Evolutionary conservation across 345 rosid species (phyloP).

Genomic region (Raphanus raphanistrum): DNA sequence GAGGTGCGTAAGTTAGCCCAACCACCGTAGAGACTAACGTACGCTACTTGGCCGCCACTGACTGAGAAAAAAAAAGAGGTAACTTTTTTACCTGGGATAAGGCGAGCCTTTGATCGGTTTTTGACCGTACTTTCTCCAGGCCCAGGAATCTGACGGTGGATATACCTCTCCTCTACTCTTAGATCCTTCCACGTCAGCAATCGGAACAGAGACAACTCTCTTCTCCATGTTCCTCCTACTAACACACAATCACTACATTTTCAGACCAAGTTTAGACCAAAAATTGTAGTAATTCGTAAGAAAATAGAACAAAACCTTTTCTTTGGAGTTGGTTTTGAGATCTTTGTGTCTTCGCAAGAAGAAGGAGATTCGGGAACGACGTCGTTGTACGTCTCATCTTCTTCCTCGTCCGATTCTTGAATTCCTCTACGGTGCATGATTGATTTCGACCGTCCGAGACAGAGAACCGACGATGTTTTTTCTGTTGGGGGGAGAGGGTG

Average conservation of each 20-base stretch:
- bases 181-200: slow-evolving; percentile 58
- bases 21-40: slow-evolving; percentile 30
- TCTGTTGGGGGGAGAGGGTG: not conserved
- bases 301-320: slow-evolving; percentile 44
- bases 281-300: not conserved
- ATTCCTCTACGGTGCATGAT: slow-evolving; percentile 37
- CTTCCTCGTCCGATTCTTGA: slow-evolving; percentile 41
- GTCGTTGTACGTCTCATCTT: slow-evolving; percentile 40
- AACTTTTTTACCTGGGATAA: slow-evolving; percentile 58
- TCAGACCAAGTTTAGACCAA: not conserved
- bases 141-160: slow-evolving; percentile 84
- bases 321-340: slow-evolving; percentile 48
- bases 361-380: slow-evolving; percentile 47
- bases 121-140: slow-evolving; percentile 86
- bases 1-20: slow-evolving; percentile 34
- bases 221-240: slow-evolving; percentile 53
- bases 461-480: not conserved
- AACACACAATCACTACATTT: slow-evolving; percentile 29
- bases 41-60: slow-evolving; percentile 31
- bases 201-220: slow-evolving; percentile 68
- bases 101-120: slow-evolving; percentile 86
- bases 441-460: slow-evolving; percentile 18
- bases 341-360: slow-evolving; percentile 50
- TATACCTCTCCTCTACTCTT: slow-evolving; percentile 57
- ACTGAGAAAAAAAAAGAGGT: not conserved